These are phyloP conservation scores for Sonneratia alba DNA, from an alignment of 345 rosid genomes.

Conservation along the genomic window DNA sequence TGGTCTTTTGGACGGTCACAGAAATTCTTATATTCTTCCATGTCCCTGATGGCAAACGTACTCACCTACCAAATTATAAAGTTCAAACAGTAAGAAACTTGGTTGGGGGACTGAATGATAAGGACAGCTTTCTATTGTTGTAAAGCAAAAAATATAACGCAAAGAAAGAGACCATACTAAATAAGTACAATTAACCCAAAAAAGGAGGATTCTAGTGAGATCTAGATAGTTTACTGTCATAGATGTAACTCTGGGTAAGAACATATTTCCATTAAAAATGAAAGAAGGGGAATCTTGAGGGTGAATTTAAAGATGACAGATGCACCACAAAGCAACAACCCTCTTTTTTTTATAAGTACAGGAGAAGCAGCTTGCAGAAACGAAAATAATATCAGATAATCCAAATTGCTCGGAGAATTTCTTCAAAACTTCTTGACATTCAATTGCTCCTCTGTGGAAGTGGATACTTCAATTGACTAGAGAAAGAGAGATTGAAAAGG, in stretches of 20 bases:
- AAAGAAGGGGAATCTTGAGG: neutral
- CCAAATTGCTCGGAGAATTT: neutral
- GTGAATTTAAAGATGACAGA: neutral
- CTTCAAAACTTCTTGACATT: neutral
- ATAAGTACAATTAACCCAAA: no score
- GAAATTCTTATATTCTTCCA: slow-evolving; percentile 79
- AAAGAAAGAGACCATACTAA: neutral
- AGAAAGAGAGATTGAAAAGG: neutral
- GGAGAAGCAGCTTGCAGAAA: neutral
- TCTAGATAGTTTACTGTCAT: neutral
- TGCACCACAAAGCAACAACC: neutral
- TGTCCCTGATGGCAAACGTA: slow-evolving; percentile 72
- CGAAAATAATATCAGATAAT: neutral
- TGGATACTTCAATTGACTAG: neutral
- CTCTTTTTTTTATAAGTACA: neutral
- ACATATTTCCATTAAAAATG: neutral
- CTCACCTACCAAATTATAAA: slow-evolving; percentile 35
- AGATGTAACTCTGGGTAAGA: neutral
- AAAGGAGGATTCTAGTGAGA: neutral
- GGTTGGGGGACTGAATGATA: neutral
- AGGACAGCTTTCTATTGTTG: neutral
- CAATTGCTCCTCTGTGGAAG: neutral
- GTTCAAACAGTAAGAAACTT: neutral
- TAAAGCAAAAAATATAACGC: neutral
- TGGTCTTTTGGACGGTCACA: slow-evolving; percentile 83